Evolutionary conservation across 768 basidiomycete species (phyloP), one percentile per base, ranked within the genome.

Genomic region (Cystobasidium ongulense): DNA sequence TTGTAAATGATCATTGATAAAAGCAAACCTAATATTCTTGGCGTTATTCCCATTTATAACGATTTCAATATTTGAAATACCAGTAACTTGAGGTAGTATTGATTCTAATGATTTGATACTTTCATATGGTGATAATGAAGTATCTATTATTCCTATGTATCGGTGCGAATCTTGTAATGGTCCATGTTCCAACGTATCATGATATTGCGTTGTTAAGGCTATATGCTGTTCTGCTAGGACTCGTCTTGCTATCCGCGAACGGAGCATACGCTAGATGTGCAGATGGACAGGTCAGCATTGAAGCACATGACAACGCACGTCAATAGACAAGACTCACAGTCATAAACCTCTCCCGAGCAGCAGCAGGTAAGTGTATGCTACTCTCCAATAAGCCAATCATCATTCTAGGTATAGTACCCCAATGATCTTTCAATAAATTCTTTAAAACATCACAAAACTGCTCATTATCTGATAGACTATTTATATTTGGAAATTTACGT

Each of bases 221-320:
- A 93, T 86, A 77, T 95, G 92, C 76, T 95, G 92, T 79, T 93
- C 90, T 2, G 87, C 90, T 27, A 95, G 85, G 36, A 95, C 92
- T 36, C 92, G 87, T 25, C 92, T 86, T 15, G 91, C 92, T 80
- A 93, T 92, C 66, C 92, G 86, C 1, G 92, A 93, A 62, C 91
- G 86, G 11, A 95, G 85, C 92, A 95, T 95, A 27, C 91, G 87
- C 27, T 88, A 86, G 89, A 92, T 91, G 80, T 92, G 91, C 1
- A 89, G 85, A 80, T 93, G 91, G 7, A 25, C 38, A 66, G 38
- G 38, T 63, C 27, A 36, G 27, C 21, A 15, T 43, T 23, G 33
- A 17, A 4, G 17, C 64, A 63, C 13, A 29, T 35, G 13, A 15
- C n/a, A n/a, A n/a, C n/a, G n/a, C n/a, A n/a, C n/a, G n/a, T n/a